Evolutionary conservation across 2,329 filamentous ascomycete genomes (phyloP), one percentile per base, ranked within the genome.

Genomic region (Diaporthe aspalathi): DNA sequence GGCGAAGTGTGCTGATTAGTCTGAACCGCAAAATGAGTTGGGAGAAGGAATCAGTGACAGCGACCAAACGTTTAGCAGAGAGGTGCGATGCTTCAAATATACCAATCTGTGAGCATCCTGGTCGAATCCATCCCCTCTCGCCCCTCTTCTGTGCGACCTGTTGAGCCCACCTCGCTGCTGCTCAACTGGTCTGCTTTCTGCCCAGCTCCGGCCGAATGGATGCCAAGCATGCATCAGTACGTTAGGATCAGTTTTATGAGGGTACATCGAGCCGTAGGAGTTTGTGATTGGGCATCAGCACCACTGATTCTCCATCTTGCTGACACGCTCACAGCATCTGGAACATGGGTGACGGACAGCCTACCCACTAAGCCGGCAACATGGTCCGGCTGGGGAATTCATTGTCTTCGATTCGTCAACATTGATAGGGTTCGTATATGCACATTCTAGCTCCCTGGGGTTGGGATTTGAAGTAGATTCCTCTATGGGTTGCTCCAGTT

Each of bases 171-270:
- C 9, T 22, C 27, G 20, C 27, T 49, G 7, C 12, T n/a, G n/a
- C n/a, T n/a, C n/a, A n/a, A n/a, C n/a, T n/a, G 27, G 17, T 47
- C 57, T 47, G 12, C 11, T 35, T 7, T 45, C 17, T 63, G 43
- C 57, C 57, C 57, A 63, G 56, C 57, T 35, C 40, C 43, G 27
- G 60, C 27, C 12, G 16, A 32, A 22, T 63, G 60, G 60, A 63
- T 49, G 60, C 60, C 43, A 49, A 63, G 43, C 60, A 63, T 63
- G 60, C 60, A 63, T 24, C 14, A 20, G 35, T 17, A 63, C 43
- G 43, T 63, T 45, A 63, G 29, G 43, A 45, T 11, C 29, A 63
- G 14, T 24, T n/a, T 16, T 6, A 20, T 24, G 9, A 35, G 27
- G 29, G 60, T 16, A 22, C 20, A 35, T 20, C 20, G 14, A 63